These are phyloP conservation scores for Amauroascus niger DNA, from an alignment of 2,329 filamentous ascomycete species.

Conservation along the genomic window DNA sequence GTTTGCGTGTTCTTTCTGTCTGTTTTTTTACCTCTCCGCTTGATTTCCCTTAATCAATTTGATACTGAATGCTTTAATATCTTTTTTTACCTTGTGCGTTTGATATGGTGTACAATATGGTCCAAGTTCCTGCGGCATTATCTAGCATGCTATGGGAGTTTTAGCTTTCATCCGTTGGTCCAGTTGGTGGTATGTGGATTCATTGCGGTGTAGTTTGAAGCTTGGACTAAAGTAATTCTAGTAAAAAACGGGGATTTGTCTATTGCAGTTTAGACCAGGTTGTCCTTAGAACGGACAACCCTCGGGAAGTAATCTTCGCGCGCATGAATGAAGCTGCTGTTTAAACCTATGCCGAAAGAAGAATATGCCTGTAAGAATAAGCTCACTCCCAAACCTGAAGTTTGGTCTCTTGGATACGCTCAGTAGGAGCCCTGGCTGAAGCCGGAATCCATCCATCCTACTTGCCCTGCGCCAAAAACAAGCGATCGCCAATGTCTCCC, in stretches of 20 bases:
- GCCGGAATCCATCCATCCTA: no score
- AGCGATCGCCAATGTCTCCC: conserved; percentile 79
- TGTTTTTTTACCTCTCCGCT: conserved; percentile 1
- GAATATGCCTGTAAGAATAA: no score
- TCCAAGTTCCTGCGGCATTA: neutral
- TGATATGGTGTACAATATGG: conserved; percentile 5
- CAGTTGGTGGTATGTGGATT: neutral
- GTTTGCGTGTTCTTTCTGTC: neutral
- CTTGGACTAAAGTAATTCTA: neutral
- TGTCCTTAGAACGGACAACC: no score
- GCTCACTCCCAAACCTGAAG: neutral
- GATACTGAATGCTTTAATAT: neutral
- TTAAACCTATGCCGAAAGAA: no score
- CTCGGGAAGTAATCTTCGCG: no score
- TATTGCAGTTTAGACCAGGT: no score
- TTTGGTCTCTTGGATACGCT: no score
- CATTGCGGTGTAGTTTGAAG: neutral
- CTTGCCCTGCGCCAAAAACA: conserved; percentile 85
- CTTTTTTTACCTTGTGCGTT: conserved; percentile 4
- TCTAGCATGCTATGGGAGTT: neutral
- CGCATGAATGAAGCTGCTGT: no score
- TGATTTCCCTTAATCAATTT: conserved; percentile 5
- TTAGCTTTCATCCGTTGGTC: neutral
- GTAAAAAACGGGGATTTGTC: neutral
- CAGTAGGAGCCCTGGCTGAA: no score